phyloP scores from a whole-genome alignment of 148 eudicot genomes.

The Rhododendron kiyosumense region DNA sequence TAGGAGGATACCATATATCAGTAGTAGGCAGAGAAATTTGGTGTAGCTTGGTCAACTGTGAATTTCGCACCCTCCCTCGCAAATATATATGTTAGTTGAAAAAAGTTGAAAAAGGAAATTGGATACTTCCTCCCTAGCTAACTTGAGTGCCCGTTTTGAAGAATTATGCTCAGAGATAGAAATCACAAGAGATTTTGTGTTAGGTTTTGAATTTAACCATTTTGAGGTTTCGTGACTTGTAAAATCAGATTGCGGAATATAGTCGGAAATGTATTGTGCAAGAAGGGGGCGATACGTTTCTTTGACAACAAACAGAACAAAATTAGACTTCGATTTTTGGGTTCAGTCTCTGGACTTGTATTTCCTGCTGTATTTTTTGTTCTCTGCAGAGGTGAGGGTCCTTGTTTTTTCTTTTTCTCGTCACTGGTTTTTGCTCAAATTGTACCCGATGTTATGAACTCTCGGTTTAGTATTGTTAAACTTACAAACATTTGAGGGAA shows the following conservation, averaged over 20 bases:
- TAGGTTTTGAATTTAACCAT: constrained; percentile 12
- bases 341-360: constrained; percentile 13
- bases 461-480: constrained; percentile 27
- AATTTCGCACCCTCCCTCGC: neutral
- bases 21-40: neutral
- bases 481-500: constrained; percentile 19
- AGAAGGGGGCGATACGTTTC: constrained; percentile 19
- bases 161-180: constrained; percentile 17
- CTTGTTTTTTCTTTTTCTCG: neutral
- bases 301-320: neutral
- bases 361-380: constrained; percentile 22
- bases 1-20: neutral
- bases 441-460: constrained; percentile 16
- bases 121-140: constrained; percentile 11
- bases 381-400: constrained; percentile 19
- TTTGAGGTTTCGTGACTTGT: constrained; percentile 33
- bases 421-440: constrained; percentile 1
- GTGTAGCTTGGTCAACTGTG: neutral
- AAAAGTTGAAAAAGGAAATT: neutral
- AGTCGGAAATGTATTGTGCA: constrained; percentile 29
- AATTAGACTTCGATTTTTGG: constrained; percentile 1
- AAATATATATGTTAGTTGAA: no score
- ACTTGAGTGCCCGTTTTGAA: constrained; percentile 17
- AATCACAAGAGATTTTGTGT: constrained; percentile 31
- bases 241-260: constrained; percentile 41